Evolutionary conservation across 2,329 filamentous ascomycete genomes (phyloP).

Genomic region (Alternaria metachromatica): DNA sequence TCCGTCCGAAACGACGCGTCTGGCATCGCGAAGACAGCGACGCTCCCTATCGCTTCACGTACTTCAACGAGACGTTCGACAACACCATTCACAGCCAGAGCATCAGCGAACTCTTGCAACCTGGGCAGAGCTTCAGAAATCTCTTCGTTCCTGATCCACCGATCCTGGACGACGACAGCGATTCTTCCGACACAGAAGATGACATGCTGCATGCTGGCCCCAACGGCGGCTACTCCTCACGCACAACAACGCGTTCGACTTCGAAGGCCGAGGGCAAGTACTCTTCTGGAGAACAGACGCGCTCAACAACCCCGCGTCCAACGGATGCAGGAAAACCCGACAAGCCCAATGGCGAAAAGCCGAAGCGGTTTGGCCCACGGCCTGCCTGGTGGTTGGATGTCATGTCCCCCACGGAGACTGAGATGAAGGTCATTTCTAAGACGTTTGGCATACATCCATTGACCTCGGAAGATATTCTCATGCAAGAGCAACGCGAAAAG

Average conservation of each 20-base stretch:
- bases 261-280: conserved; percentile 34
- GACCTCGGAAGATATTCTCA: conserved; percentile 94
- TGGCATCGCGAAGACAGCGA: conserved; percentile 93
- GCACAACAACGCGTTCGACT: conserved; percentile 32
- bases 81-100: conserved; percentile 96
- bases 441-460: conserved; percentile 95
- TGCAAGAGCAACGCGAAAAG: conserved; percentile 97
- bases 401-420: conserved; percentile 84
- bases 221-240: conserved; percentile 37
- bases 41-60: conserved; percentile 92
- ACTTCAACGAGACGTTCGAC: conserved; percentile 97
- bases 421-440: conserved; percentile 94
- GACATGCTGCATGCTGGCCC: conserved; percentile 28
- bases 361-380: conserved; percentile 69
- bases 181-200: conserved; percentile 66
- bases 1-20: conserved; percentile 76
- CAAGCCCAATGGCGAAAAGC: conserved; percentile 36
- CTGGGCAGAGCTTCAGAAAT: conserved; percentile 81
- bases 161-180: conserved; percentile 67
- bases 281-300: conserved; percentile 51
- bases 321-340: conserved; percentile 43
- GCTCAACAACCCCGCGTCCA: conserved; percentile 59
- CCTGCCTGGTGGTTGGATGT: conserved; percentile 98
- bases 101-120: conserved; percentile 89
- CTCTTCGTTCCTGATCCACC: conserved; percentile 88